Percentiles rank a stretch among this genome's conserved stretches.
phyloP scores from a whole-genome alignment of 352 stramenopile species.

The Phytophthora rubi region DNA sequence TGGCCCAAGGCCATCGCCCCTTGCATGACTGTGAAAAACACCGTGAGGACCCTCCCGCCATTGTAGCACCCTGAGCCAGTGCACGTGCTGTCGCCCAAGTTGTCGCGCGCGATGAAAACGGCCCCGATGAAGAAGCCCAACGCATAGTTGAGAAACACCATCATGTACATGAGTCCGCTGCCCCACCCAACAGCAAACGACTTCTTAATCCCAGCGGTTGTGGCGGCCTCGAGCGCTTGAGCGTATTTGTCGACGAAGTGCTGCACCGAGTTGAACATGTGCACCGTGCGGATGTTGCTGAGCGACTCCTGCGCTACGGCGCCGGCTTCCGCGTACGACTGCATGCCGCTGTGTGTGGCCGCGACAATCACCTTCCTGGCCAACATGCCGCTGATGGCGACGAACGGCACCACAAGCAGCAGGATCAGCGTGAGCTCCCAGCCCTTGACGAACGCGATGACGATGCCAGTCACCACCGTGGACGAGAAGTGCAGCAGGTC shows the following conservation, averaged over 20 bases:
- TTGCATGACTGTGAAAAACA: constrained; percentile 57
- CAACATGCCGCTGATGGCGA: constrained; percentile 32
- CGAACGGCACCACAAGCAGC: constrained; percentile 51
- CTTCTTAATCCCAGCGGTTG: constrained; percentile 46
- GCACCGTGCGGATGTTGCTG: constrained; percentile 63
- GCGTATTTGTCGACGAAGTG: constrained; percentile 52
- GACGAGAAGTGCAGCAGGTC: constrained; percentile 44
- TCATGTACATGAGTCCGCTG: constrained; percentile 47
- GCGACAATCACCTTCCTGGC: constrained; percentile 35
- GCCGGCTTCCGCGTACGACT: constrained; percentile 45
- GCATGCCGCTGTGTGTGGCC: constrained; percentile 26
- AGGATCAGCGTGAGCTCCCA: constrained; percentile 68
- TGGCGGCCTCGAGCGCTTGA: constrained; percentile 32
- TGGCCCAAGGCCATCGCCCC: constrained; percentile 50
- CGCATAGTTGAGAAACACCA: constrained; percentile 52
- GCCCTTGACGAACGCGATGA: constrained; percentile 52
- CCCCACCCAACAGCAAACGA: constrained; percentile 43
- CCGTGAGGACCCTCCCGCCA: constrained; percentile 46
- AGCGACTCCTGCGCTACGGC: constrained; percentile 56
- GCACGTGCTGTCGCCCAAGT: constrained; percentile 38
- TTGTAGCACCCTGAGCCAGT: constrained; percentile 43
- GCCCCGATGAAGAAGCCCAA: constrained; percentile 64
- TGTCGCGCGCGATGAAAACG: constrained; percentile 31
- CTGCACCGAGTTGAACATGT: constrained; percentile 58
- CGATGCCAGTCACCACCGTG: constrained; percentile 47